Base-by-base conservation (phyloP, 176 grass and related monocot genomes). In the Musa acuminata region DNA sequence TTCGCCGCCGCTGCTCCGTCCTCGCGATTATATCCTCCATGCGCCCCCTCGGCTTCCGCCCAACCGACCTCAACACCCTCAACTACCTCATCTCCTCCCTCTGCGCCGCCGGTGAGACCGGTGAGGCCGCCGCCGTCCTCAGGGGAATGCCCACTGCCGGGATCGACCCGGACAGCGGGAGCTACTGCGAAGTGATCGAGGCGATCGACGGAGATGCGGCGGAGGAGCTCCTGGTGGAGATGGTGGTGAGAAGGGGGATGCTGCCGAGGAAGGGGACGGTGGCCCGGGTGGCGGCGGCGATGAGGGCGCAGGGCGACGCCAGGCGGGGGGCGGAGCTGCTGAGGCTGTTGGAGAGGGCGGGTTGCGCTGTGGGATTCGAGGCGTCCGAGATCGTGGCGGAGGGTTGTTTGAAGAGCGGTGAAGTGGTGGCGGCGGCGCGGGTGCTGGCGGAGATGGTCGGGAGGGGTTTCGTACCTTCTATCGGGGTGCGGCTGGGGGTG, bases 61-160 rank as follows among this genome's bases (percentile, higher is more conserved):
- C 48, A 26, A n/a, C 51, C 8, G 74, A 76, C 48, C 74, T 76
- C 29, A 76, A 64, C 74, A 76, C 58, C 48, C 27, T 76, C 19
- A 76, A 64, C 43, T 76, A 64, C 35, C 59, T 76, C 19, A 62
- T 76, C 48, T 76, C 57, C 17, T 76, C 74, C 35, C 74, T 76
- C 57, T 76, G 74, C 59, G 55, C 59, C 59, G 16, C 74, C 74
- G 24, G 35, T 11, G 58, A 76, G 43, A 50, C 29, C 19, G 43
- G 22, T 10, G 74, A 76, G 59, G 74, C 74, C 19, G 9, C 8
- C 29, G 10, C 58, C 29, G n/a, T 76, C 74, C 74, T 76, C 3
- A 19, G 58, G 11, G 74, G 74, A n/a, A 76, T 64, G 74, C 5
- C 43, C 20, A 16, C n/a, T 59, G 58, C 48, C n/a, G 74, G 74